Conservation (phyloP, 441 rosid genomes). For the Geranium incanum region DNA sequence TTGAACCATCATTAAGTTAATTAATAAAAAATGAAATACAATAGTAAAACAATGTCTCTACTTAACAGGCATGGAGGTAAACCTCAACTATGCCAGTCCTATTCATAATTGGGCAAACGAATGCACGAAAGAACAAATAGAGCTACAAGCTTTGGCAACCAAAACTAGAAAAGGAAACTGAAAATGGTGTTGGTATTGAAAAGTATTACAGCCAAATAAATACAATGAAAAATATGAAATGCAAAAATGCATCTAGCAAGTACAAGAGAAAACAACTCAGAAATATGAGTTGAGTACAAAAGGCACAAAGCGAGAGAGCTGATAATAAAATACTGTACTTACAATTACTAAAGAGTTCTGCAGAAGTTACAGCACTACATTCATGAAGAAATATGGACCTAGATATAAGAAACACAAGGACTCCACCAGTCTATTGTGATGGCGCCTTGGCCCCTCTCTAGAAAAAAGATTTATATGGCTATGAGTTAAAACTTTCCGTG, state of each 20-base stretch:
- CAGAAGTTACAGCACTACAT: background rate
- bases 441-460: background rate
- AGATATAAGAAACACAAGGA: background rate
- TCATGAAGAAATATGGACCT: background rate
- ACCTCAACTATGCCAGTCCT: conserved; percentile 2
- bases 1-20: conserved; percentile 13
- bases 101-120: background rate
- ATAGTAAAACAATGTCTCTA: background rate
- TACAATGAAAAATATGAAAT: background rate
- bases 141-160: background rate
- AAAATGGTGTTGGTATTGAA: background rate
- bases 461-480: background rate
- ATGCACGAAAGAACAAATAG: background rate
- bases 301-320: background rate
- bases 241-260: background rate
- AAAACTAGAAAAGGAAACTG: background rate
- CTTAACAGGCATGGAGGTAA: conserved; percentile 13
- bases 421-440: background rate
- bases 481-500: background rate
- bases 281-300: background rate
- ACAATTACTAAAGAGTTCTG: background rate
- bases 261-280: background rate
- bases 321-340: background rate
- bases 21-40: conserved; percentile 12
- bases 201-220: background rate